Evolutionary conservation across 805 yeast genomes (phyloP), one percentile per base, ranked within the genome.

Genomic region (Debaryomyces maramus): DNA sequence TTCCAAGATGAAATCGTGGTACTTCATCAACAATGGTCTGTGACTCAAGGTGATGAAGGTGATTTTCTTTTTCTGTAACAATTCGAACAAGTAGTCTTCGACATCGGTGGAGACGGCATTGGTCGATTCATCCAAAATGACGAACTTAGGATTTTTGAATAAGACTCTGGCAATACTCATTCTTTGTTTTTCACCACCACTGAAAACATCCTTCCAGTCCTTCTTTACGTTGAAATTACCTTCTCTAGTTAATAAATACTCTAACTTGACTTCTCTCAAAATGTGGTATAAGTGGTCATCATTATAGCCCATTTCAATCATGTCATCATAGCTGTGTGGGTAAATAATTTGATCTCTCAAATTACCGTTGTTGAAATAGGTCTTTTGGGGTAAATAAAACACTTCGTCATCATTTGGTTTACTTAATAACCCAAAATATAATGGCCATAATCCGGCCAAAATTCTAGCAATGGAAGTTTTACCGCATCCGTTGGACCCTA

Each of bases 151-250:
- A 39, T 77, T 77, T 57, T 85, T 87, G 66, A 83, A 88, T 50
- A 89, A 65, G 2, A 89, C 77, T 51, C 97, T 74, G 0, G 97
- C 96, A 67, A 89, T 85, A 60, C 88, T 80, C 60, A 89, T 76
- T 56, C 96, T 79, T 68, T 89, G 97, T 63, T 88, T 83, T 60
- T 89, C 97, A 41, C 97, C 97, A n/a, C 97, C 97, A 62, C 93
- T 84, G 48, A 89, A 74, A n/a, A 89, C 84, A 57, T 85, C 95
- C 54, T 83, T 83, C 97, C 97, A 89, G 49, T 82, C 88, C 43
- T 83, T 70, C 41, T 60, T 69, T 38, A 69, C 80, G 46, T 77
- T 75, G 58, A 78, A 67, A 46, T 69, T 73, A 6, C 75, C 76
- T 50, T 77, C 80, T 57, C 97, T 76, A 40, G 80, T 80, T 33